These are phyloP conservation scores for Helminthosporium solani DNA, from an alignment of 2,329 filamentous ascomycete genomes.

Conservation along the genomic window DNA sequence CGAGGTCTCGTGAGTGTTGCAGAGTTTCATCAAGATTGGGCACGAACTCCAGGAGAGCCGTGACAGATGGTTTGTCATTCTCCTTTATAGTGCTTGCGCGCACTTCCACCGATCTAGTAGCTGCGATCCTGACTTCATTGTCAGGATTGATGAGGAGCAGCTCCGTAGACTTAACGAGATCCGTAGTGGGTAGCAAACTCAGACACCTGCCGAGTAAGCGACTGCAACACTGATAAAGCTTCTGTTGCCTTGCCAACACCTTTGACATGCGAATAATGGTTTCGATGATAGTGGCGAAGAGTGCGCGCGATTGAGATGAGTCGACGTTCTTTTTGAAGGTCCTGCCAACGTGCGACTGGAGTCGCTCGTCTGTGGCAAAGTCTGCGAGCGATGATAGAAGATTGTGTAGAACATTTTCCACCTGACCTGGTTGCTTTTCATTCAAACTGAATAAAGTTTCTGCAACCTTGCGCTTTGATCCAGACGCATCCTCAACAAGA, in stretches of 20 bases:
- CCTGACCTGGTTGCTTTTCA: conserved; percentile 45
- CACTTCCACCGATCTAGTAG: conserved; percentile 68
- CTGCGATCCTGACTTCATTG: conserved; percentile 72
- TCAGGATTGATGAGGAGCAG: conserved; percentile 75
- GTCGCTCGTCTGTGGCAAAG: conserved; percentile 35
- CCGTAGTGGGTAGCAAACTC: conserved; percentile 77
- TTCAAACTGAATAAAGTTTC: conserved; percentile 67
- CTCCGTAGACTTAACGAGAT: conserved; percentile 88
- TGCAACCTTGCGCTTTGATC: conserved; percentile 72
- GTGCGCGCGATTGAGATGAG: conserved; percentile 25
- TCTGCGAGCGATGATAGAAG: conserved; percentile 44
- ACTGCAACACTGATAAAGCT: conserved; percentile 52
- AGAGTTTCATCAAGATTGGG: conserved; percentile 77
- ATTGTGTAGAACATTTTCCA: conserved; percentile 38
- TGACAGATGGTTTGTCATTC: conserved; percentile 66
- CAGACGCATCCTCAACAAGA: conserved; percentile 73
- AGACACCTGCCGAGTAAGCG: conserved; percentile 77
- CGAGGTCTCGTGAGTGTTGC: conserved; percentile 67
- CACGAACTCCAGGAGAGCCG: conserved; percentile 74
- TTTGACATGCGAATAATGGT: conserved; percentile 60
- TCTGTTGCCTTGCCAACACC: conserved; percentile 52
- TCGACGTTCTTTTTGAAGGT: conserved; percentile 34
- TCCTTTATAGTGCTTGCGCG: conserved; percentile 74
- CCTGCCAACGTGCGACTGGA: conserved; percentile 33
- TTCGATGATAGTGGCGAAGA: conserved; percentile 44